These are phyloP conservation scores for Lactifluus pinguis DNA, from an alignment of 768 basidiomycete species.

Conservation along the genomic window DNA sequence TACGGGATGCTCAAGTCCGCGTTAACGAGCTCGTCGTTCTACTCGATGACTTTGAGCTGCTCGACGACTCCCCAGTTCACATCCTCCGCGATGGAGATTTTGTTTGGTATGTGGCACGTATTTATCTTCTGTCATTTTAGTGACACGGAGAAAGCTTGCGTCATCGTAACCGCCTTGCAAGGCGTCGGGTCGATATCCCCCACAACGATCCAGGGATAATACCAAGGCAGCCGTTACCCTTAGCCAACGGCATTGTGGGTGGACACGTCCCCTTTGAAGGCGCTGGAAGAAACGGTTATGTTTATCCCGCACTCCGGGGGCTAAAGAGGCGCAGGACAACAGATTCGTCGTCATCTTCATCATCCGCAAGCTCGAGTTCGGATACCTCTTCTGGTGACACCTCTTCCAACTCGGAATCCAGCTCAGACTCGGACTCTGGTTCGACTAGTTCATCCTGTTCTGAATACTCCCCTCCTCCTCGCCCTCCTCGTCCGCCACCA, in stretches of 20 bases:
- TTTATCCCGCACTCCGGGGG: neutral
- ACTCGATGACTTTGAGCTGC: conserved; percentile 20
- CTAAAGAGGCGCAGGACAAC: neutral
- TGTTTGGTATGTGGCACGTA: conserved; percentile 4
- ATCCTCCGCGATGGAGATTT: conserved; percentile 18
- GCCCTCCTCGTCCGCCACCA: neutral
- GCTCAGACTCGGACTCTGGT: conserved; percentile 16
- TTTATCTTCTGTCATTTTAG: neutral
- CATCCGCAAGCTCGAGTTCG: conserved; percentile 1
- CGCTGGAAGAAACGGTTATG: neutral
- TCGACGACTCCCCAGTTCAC: conserved; percentile 6
- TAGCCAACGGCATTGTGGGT: neutral
- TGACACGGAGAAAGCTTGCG: neutral
- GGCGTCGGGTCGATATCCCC: neutral
- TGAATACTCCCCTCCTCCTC: neutral
- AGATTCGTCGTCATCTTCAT: conserved; percentile 3
- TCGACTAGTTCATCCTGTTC: conserved; percentile 23
- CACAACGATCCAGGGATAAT: conserved; percentile 4
- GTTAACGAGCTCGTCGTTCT: conserved; percentile 6
- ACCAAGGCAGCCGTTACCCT: neutral
- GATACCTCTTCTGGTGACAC: conserved; percentile 15
- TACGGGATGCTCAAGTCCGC: conserved; percentile 10
- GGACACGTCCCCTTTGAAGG: neutral
- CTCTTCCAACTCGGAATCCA: conserved; percentile 22
- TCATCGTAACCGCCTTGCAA: conserved; percentile 4